These are phyloP conservation scores for Leccinum obscurum DNA, from an alignment of 768 basidiomycete genomes.

Conservation along the genomic window DNA sequence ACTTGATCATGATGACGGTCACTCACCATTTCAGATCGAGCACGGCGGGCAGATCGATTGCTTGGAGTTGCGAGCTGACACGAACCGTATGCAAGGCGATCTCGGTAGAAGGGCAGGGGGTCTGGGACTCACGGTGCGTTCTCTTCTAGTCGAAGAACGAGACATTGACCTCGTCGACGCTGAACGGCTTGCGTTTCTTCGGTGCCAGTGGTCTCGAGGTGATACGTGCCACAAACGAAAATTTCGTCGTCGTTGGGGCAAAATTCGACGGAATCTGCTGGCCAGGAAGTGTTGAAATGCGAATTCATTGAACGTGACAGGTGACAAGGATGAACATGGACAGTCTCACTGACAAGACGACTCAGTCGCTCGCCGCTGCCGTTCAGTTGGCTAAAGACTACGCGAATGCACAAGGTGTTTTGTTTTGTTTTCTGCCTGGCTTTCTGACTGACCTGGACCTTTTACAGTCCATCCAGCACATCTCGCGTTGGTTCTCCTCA, in stretches of 20 bases:
- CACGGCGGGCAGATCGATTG: conserved; percentile 75
- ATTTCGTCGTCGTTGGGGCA: conserved; percentile 71
- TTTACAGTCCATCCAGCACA: conserved; percentile 76
- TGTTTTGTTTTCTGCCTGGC: neutral
- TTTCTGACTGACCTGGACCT: neutral
- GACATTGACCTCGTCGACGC: conserved; percentile 67
- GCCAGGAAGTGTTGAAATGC: conserved; percentile 66
- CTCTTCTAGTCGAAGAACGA: conserved; percentile 56
- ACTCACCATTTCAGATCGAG: conserved; percentile 92
- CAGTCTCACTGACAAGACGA: conserved; percentile 79
- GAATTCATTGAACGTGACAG: conserved; percentile 3
- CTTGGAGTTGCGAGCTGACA: conserved; percentile 59
- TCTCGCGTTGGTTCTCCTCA: conserved; percentile 76
- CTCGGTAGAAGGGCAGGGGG: neutral
- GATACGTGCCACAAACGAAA: conserved; percentile 91
- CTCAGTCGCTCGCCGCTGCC: conserved; percentile 66
- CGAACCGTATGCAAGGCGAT: neutral
- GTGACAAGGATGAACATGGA: conserved; percentile 53
- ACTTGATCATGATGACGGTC: conserved; percentile 3
- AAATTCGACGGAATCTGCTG: conserved; percentile 91
- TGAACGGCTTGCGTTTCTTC: conserved; percentile 28
- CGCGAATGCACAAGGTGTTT: conserved; percentile 71
- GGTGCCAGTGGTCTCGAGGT: conserved; percentile 48
- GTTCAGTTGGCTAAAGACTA: conserved; percentile 84
- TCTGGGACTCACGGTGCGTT: conserved; percentile 36